Percentiles rank a stretch among this genome's conserved stretches.
Evolutionary conservation across 768 basidiomycete genomes (phyloP).

Genomic region (Dentipellis fragilis): DNA sequence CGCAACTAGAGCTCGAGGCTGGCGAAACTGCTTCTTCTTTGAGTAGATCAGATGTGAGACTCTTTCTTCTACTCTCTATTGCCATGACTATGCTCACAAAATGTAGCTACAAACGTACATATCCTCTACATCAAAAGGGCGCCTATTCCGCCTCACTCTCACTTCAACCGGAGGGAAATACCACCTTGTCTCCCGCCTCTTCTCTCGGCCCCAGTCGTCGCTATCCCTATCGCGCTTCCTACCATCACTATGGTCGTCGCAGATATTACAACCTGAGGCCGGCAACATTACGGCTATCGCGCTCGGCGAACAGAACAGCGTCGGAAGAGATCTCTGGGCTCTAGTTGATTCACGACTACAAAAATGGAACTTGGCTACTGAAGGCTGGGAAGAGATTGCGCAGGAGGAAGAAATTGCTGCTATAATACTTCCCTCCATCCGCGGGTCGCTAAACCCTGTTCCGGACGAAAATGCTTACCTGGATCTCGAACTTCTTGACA

Average conservation of each 20-base stretch:
- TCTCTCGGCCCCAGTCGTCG: conserved; percentile 43
- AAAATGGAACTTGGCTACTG: conserved; percentile 56
- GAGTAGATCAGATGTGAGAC: conserved; percentile 52
- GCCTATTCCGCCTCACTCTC: conserved; percentile 52
- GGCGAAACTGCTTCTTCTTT: conserved; percentile 59
- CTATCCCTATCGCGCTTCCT: conserved; percentile 34
- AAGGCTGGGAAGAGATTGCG: conserved; percentile 61
- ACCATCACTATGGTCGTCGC: conserved; percentile 33
- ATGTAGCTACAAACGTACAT: conserved; percentile 55
- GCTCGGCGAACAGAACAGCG: conserved; percentile 32
- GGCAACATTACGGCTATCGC: conserved; percentile 62
- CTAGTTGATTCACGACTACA: conserved; percentile 60
- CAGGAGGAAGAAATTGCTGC: conserved; percentile 46
- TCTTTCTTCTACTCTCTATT: neutral
- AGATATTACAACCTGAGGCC: conserved; percentile 31
- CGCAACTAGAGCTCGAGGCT: conserved; percentile 35
- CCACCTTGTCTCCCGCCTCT: conserved; percentile 46
- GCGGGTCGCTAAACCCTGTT: conserved; percentile 26
- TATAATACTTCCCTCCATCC: conserved; percentile 37
- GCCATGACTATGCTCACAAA: conserved; percentile 2
- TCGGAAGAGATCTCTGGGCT: conserved; percentile 54
- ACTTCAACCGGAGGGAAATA: conserved; percentile 63
- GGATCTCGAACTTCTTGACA: conserved; percentile 67
- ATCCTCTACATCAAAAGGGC: conserved; percentile 57
- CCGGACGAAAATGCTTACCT: conserved; percentile 36